phyloP scores from a whole-genome alignment of 306 rosid species.

The Quercus dentata region DNA sequence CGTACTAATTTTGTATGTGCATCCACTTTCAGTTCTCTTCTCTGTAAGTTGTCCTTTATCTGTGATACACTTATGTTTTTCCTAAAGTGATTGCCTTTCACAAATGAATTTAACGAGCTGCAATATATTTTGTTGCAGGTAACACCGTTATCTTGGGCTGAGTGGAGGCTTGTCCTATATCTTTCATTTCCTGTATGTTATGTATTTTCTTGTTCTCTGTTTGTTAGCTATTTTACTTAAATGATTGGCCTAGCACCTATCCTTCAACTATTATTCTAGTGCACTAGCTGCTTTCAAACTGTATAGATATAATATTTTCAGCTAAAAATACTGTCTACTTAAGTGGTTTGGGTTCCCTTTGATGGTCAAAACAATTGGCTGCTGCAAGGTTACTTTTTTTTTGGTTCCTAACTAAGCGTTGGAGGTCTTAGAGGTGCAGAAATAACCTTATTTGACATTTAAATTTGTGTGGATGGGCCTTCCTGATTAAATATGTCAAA shows the following conservation, averaged over 20 bases:
- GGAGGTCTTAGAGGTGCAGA: not conserved
- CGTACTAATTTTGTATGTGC: slow-evolving; percentile 75
- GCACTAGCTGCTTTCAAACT: not conserved
- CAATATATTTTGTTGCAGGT: slow-evolving; percentile 48
- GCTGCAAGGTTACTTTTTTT: not conserved
- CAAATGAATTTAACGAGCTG: slow-evolving; percentile 14
- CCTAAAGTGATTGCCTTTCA: slow-evolving; percentile 8
- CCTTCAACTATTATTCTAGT: not conserved
- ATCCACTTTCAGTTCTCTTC: slow-evolving; percentile 88
- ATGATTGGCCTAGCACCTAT: not conserved
- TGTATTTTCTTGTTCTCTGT: slow-evolving; percentile 19
- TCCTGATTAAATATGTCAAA: not conserved
- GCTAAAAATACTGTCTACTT: not conserved
- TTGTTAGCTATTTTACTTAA: not conserved
- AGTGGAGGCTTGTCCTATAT: slow-evolving; percentile 82
- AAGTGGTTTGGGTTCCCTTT: not conserved
- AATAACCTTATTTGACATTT: not conserved
- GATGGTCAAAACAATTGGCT: not conserved
- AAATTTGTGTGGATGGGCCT: not conserved
- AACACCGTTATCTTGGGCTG: slow-evolving; percentile 84
- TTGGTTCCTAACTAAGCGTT: not conserved
- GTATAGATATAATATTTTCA: not conserved
- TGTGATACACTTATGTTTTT: slow-evolving; percentile 10
- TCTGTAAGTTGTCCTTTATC: slow-evolving; percentile 66
- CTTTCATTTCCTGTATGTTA: slow-evolving; percentile 86